Base-by-base conservation (phyloP, 1,284 basidiomycete genomes). In the Butyriboletus appendiculatus region DNA sequence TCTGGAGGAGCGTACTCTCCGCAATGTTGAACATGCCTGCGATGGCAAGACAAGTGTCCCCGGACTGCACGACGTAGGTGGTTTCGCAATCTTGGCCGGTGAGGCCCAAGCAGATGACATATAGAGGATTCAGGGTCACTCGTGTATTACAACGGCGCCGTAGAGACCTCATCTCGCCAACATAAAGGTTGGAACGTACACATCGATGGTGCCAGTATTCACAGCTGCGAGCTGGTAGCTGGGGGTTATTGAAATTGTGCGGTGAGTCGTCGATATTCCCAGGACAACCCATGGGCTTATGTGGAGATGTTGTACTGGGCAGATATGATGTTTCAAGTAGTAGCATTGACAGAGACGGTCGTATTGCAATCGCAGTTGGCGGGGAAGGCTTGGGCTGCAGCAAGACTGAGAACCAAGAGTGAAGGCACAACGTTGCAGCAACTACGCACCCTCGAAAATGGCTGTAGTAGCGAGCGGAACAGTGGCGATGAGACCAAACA, bases 41-140 rank as follows among this genome's bases (percentile, higher is more conserved):
- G 43, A 84, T 77, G 5, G 50, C 32, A 3, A 39, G 49, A 61
- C 85, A 81, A 7, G 60, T 74, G 58, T 84, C 75, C 4, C 75
- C 75, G 0, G 57, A 45, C 33, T 60, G 55, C 30, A 76, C 73
- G 20, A 73, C 68, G 41, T 76, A 68, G 16, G 74, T 76, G 18
- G 62, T 65, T 7, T 39, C 56, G 64, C 81, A 83, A 52, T 82
- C 80, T 42, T 77, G 72, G 18, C 72, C 76, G 0, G 59, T 55
- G 26, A 72, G 56, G 15, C 75, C 80, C 38, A 84, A 67, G 62
- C 81, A 82, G 53, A 83, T 30, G 32, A 53, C 39, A 69, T 70
- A 33, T 24, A 16, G 7, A 18, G 15, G 6, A 45, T 16, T 26
- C 24, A 24, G 24, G 24, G 16, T 24, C 6, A 24, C 24, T 24